Conservation (phyloP, 75 land plant genomes). For the Selaginella moellendorffii region DNA sequence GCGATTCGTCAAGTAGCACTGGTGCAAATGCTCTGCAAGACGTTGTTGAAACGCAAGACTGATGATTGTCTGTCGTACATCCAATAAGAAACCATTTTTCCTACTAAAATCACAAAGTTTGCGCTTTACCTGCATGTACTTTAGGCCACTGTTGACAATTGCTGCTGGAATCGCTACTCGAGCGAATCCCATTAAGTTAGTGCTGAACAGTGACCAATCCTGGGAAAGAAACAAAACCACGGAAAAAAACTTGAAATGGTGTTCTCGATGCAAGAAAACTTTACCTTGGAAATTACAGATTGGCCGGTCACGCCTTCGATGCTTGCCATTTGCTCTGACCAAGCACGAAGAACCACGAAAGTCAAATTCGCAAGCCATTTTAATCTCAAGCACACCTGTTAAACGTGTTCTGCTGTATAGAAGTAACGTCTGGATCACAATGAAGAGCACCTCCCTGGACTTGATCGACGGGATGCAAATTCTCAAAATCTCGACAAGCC, state of each 20-base stretch:
- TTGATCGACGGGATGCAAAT: slow-evolving; percentile 19
- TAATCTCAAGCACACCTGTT: slow-evolving; percentile 16
- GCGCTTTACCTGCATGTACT: slow-evolving; percentile 25
- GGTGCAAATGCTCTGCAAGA: slow-evolving; percentile 25
- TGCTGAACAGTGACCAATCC: slow-evolving; percentile 20
- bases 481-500: slow-evolving; percentile 14
- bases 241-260: neutral
- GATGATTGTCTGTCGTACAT: slow-evolving; percentile 23
- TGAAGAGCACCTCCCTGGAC: slow-evolving; percentile 23
- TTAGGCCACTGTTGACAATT: slow-evolving; percentile 28
- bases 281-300: slow-evolving; percentile 23
- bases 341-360: neutral
- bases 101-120: too few relatives aligned
- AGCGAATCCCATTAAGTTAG: slow-evolving; percentile 18
- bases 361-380: too few relatives aligned
- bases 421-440: slow-evolving; percentile 19
- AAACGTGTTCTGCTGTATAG: slow-evolving; percentile 22
- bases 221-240: slow-evolving; percentile 10
- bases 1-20: slow-evolving; percentile 24
- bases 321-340: slow-evolving; percentile 21
- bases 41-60: slow-evolving; percentile 28
- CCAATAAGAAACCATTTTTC: slow-evolving; percentile 2
- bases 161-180: slow-evolving; percentile 22
- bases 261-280: neutral
- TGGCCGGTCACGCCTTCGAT: slow-evolving; percentile 23